Base-by-base conservation (phyloP, 805 yeast genomes). In the Kuraishia molischiana region DNA sequence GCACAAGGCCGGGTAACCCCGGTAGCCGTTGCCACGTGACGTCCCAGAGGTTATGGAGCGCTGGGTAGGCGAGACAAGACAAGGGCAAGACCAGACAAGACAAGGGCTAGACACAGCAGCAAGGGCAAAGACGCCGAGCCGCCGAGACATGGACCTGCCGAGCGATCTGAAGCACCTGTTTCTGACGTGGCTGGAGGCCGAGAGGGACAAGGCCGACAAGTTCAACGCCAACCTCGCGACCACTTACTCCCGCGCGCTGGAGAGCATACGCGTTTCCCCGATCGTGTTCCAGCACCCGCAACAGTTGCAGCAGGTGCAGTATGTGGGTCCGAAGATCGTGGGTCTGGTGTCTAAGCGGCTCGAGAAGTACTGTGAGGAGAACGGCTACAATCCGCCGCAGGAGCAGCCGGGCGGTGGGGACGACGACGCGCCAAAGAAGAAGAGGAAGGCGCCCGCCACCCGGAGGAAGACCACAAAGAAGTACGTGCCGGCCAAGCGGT, bases 311-410 rank as follows among this genome's bases (percentile, higher is more conserved):
- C 64, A 66, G 46, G 65, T 90, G 31, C 79, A 71, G 40, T 82
- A 65, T 34, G 68, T 90, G 26, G 97, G 97, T 1, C 79, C 74
- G 10, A 77, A 79, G 39, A 77, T 84, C 5, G 74, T 83, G 24
- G 59, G 54, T 2, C 50, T 58, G 21, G 58, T 90, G 40, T 62
- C 66, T 19, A 54, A 61, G 30, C 67, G 65, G 42, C 56, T 85
- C 19, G 44, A 54, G 10, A 49, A 50, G 2, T 70, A 85, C 56
- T 86, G 95, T 50, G 48, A 57, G n/a, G 72, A 67, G 5, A 64
- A 72, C 36, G 77, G 73, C 0, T 52, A 63, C 3, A 55, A 47
- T 0, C 41, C 64, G 4, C 90, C 90, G 0, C 44, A 21, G 5
- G 47, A 42, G 1, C 35, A 35, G n/a, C n/a, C 17, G n/a, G 30